Conservation (phyloP, 2,329 filamentous ascomycete genomes). For the Plenodomus lindquistii region DNA sequence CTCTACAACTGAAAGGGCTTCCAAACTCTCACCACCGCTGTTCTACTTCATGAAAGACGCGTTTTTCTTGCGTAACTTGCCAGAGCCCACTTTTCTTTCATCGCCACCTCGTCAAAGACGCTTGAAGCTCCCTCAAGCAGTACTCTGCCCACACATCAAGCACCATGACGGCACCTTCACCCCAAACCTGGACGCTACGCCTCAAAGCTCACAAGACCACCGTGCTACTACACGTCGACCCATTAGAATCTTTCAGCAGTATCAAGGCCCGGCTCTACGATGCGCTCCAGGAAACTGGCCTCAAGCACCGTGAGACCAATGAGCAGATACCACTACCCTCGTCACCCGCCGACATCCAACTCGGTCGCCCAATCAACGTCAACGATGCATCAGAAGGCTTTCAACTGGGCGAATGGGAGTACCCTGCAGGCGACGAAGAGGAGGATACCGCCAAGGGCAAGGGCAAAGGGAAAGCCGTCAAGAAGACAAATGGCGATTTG, state of each 20-base stretch:
- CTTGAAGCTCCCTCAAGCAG: background rate
- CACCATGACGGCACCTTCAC: slow-evolving; percentile 27
- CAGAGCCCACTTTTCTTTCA: too few relatives aligned
- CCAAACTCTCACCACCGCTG: background rate
- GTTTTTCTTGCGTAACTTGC: too few relatives aligned
- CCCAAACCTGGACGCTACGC: slow-evolving; percentile 48
- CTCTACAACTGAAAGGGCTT: background rate
- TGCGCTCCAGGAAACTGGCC: slow-evolving; percentile 46
- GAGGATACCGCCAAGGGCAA: slow-evolving; percentile 44
- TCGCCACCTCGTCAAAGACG: too few relatives aligned
- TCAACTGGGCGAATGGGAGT: slow-evolving; percentile 41
- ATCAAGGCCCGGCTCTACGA: slow-evolving; percentile 49
- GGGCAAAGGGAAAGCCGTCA: slow-evolving; percentile 28
- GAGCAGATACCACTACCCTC: slow-evolving; percentile 45
- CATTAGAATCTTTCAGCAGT: slow-evolving; percentile 44
- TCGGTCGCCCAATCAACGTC: slow-evolving; percentile 48
- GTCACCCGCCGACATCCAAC: slow-evolving; percentile 44
- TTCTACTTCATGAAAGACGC: background rate
- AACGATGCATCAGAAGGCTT: slow-evolving; percentile 49
- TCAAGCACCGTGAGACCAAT: slow-evolving; percentile 35
- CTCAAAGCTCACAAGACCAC: slow-evolving; percentile 53
- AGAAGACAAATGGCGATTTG: slow-evolving; percentile 7
- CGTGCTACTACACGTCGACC: slow-evolving; percentile 52
- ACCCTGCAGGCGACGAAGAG: slow-evolving; percentile 25
- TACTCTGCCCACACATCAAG: background rate